Evolutionary conservation across 2,329 filamentous ascomycete genomes (phyloP), one percentile per base, ranked within the genome.

Genomic region (Stachybotrys chartarum): DNA sequence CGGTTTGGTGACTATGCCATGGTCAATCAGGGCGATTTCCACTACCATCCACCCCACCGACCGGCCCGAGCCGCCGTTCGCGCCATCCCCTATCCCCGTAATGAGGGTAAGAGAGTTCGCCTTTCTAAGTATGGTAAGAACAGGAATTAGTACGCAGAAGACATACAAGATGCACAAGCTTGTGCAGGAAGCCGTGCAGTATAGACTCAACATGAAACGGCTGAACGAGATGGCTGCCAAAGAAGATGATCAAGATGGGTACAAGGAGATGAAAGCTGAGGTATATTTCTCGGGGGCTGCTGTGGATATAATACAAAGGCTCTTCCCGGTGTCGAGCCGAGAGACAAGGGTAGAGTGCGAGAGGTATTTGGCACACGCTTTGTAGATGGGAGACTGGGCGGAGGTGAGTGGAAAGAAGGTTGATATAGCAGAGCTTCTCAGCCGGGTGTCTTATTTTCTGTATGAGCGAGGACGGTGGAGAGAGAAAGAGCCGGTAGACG

Each of bases 101-200:
- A 63, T 3, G 59, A 60, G 11, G 56, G 58, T 73, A 0, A 57
- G 60, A 35, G 64, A 72, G 30, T 70, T 71, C 44, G 72, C 69
- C 0, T 72, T 74, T 51, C 52, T 73, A 1, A 57, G 54, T 31
- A 47, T 56, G 24, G 58, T 54, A 6, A 50, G 10, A 16, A 18
- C 47, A 16, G 54, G 53, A 14, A 47, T 56, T 1, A 42, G 55
- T 5, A 45, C 46, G 1, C 32, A 45, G 8, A 60, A 31, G 11
- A 42, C 14, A 3, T 71, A 68, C 53, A 63, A 70, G 54, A 64
- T 70, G 58, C 66, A 70, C 51, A 68, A 63, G 55, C 63, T 69
- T 1, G 64, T 67, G 3, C 66, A 69, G 50, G 63, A 68, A 50
- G 67, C 65, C 16, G 53, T 56, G 5, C 63, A 54, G 1, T 65